Conservation (phyloP, 2,329 filamentous ascomycete species). For the Ophiosphaerella herpotricha region DNA sequence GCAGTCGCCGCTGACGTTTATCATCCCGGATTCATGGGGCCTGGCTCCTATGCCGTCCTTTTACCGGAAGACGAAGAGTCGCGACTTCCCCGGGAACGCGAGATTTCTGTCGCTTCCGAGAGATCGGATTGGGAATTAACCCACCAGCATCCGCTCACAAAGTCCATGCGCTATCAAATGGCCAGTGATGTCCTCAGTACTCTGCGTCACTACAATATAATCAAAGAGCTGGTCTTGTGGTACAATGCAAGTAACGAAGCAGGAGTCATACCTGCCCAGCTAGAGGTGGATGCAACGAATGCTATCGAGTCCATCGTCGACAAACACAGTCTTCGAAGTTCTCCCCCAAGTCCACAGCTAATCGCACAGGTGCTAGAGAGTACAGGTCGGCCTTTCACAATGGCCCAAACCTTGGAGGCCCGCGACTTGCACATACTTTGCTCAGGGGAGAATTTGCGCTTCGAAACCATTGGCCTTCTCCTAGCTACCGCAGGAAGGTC, state of each 20-base stretch:
- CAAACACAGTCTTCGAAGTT: slow-evolving; percentile 31
- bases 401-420: slow-evolving; percentile 31
- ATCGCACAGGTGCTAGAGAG: slow-evolving; percentile 34
- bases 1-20: slow-evolving; percentile 39
- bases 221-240: slow-evolving; percentile 29
- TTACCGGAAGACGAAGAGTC: slow-evolving; percentile 33
- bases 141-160: slow-evolving; percentile 37
- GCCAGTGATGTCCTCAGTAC: slow-evolving; percentile 31
- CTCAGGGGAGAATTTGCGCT: slow-evolving; percentile 44
- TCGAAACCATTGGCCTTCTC: slow-evolving; percentile 48
- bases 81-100: slow-evolving; percentile 17
- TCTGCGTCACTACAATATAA: slow-evolving; percentile 31
- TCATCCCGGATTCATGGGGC: slow-evolving; percentile 40
- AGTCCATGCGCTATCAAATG: slow-evolving; percentile 37
- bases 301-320: slow-evolving; percentile 36
- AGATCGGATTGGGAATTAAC: slow-evolving; percentile 32
- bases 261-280: slow-evolving; percentile 42
- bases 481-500: slow-evolving; percentile 45
- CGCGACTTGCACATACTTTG: slow-evolving; percentile 46
- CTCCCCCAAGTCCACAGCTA: slow-evolving; percentile 29
- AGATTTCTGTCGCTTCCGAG: slow-evolving; percentile 31
- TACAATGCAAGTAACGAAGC: slow-evolving; percentile 36
- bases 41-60: slow-evolving; percentile 38
- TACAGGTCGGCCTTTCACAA: slow-evolving; percentile 30
- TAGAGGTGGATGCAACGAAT: slow-evolving; percentile 42